phyloP scores from a whole-genome alignment of 2,329 filamentous ascomycete genomes.

The Talaromyces sp. region DNA sequence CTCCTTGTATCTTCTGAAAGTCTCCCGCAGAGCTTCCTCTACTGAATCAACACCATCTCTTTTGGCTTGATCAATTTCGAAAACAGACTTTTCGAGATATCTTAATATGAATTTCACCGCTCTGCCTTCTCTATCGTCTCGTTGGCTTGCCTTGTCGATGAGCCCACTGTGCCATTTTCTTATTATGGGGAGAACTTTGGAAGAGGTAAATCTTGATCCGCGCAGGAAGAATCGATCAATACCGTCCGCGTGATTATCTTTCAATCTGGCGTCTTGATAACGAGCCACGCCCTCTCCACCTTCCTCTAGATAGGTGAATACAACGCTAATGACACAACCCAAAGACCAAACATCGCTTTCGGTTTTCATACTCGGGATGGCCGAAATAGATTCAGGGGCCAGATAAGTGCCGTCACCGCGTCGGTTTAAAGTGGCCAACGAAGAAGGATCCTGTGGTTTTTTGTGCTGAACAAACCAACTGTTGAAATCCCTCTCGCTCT shows the following conservation, averaged over 20 bases:
- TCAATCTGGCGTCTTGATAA: slow-evolving; percentile 15
- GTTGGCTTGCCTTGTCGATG: slow-evolving; percentile 8
- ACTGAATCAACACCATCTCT: slow-evolving; percentile 16
- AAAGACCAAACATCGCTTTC: slow-evolving; percentile 39
- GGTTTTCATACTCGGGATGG: slow-evolving; percentile 24
- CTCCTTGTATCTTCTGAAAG: not conserved
- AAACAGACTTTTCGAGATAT: slow-evolving; percentile 21
- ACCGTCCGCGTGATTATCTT: slow-evolving; percentile 18
- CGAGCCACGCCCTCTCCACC: slow-evolving; percentile 22
- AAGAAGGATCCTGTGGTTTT: slow-evolving; percentile 10
- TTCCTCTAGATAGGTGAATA: slow-evolving; percentile 32
- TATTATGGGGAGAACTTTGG: slow-evolving; percentile 6
- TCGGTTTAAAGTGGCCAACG: slow-evolving; percentile 19
- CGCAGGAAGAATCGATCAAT: slow-evolving; percentile 10
- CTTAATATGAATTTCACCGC: slow-evolving; percentile 21
- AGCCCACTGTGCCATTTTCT: slow-evolving; percentile 2
- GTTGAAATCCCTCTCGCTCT: slow-evolving; percentile 21
- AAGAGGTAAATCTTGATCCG: not conserved
- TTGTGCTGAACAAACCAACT: slow-evolving; percentile 21
- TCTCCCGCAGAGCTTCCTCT: slow-evolving; percentile 15
- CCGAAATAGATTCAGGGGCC: slow-evolving; percentile 26
- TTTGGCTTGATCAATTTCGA: slow-evolving; percentile 18
- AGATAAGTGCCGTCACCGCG: slow-evolving; percentile 33
- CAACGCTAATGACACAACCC: slow-evolving; percentile 35
- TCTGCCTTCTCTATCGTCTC: slow-evolving; percentile 16